Percentiles rank a stretch among this genome's conserved stretches.
Evolutionary conservation across 352 stramenopile species (phyloP).

Genomic region (Globisporangium lucens): DNA sequence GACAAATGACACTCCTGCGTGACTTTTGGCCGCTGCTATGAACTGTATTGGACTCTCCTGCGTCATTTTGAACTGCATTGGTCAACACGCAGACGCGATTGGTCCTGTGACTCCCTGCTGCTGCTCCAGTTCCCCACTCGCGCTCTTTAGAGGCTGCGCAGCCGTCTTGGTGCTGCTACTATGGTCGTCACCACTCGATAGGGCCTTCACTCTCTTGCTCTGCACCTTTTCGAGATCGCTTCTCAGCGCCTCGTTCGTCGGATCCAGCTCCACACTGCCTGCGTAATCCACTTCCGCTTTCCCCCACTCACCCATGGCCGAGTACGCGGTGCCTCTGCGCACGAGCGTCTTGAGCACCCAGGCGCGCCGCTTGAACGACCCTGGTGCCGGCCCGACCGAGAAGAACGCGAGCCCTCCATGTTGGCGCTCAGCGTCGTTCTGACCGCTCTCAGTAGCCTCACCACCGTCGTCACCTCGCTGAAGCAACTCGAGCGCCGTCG

Average conservation of each 20-base stretch:
- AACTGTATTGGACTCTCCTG: no score
- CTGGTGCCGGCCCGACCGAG: constrained; percentile 43
- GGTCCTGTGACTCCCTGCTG: not conserved
- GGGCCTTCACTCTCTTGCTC: not conserved
- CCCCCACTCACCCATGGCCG: constrained; percentile 29
- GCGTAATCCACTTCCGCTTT: constrained; percentile 57
- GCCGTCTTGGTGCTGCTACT: not conserved
- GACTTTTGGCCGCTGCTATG: no score
- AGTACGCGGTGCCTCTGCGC: constrained; percentile 51
- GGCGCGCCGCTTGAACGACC: constrained; percentile 48
- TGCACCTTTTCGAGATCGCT: constrained; percentile 45
- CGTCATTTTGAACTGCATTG: no score
- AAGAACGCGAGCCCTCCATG: constrained; percentile 49
- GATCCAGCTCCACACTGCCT: constrained; percentile 57
- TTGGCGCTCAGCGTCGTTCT: not conserved
- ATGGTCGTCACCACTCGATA: not conserved
- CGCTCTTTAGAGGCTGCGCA: not conserved
- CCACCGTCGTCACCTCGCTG: constrained; percentile 30
- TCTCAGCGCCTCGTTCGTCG: constrained; percentile 45
- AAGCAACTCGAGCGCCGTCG: constrained; percentile 47
- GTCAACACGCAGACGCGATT: constrained; percentile 6
- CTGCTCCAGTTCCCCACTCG: not conserved
- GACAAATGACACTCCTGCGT: not conserved
- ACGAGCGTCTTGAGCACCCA: constrained; percentile 82
- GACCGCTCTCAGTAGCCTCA: not conserved